phyloP scores from a whole-genome alignment of 306 rosid species.

The Clitoria ternatea region DNA sequence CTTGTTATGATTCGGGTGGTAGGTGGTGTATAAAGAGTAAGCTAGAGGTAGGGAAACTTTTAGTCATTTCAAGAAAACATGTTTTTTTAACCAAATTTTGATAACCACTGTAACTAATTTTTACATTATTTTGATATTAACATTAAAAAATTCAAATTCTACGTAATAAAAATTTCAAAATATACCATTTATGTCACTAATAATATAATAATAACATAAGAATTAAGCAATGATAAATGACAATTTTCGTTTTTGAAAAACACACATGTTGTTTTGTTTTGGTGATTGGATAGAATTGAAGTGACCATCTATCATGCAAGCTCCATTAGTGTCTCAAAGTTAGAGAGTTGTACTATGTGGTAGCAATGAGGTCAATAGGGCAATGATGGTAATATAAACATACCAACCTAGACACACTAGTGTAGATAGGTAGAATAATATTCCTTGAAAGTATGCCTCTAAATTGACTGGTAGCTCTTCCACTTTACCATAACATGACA shows the following conservation, averaged over 20 bases:
- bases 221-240: too few species aligned
- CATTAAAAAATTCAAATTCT: too few species aligned
- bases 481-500: background rate
- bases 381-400: constrained; percentile 21
- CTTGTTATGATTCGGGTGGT: background rate
- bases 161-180: too few species aligned
- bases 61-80: too few species aligned
- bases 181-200: too few species aligned
- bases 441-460: constrained; percentile 1
- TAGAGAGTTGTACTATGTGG: constrained; percentile 4
- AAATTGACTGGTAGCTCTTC: background rate
- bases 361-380: constrained; percentile 31
- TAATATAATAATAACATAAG: too few species aligned
- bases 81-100: too few species aligned
- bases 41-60: background rate
- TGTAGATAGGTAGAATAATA: constrained; percentile 1
- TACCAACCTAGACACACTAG: background rate
- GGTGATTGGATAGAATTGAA: constrained; percentile 6
- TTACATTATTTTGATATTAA: too few species aligned
- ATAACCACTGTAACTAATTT: too few species aligned
- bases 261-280: too few species aligned
- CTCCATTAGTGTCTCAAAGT: constrained; percentile 27
- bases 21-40: background rate
- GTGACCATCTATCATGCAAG: constrained; percentile 29
- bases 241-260: too few species aligned